Evolutionary conservation across 345 rosid genomes (phyloP).

Genomic region (Linum lewisii): DNA sequence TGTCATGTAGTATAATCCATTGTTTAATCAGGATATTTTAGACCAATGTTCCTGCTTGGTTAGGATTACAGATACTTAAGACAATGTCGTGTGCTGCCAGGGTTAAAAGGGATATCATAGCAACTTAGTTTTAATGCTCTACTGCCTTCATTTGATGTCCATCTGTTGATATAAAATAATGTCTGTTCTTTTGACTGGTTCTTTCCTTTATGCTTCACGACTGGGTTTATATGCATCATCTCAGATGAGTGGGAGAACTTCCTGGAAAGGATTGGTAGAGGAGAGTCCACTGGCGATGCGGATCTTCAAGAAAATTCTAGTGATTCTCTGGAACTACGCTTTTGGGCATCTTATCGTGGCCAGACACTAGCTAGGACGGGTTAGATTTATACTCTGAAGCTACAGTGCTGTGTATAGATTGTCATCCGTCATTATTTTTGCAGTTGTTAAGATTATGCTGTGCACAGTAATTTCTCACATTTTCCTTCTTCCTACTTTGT

Average conservation of each 20-base stretch:
- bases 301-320: constrained; percentile 69
- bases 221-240: not conserved
- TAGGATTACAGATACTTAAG: too few species aligned
- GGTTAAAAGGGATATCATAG: not conserved
- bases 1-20: too few species aligned
- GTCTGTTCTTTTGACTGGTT: not conserved
- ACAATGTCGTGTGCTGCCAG: too few species aligned
- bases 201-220: constrained; percentile 8
- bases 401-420: not conserved
- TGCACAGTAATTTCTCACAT: constrained; percentile 1
- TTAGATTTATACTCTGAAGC: constrained; percentile 18
- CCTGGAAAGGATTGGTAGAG: constrained; percentile 82
- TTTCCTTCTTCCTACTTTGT: constrained; percentile 11
- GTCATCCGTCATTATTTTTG: too few species aligned
- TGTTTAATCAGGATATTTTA: too few species aligned
- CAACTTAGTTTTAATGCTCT: not conserved
- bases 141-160: not conserved
- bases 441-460: not conserved
- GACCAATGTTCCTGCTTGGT: too few species aligned
- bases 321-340: constrained; percentile 90
- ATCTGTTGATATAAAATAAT: too few species aligned
- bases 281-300: constrained; percentile 48
- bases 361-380: constrained; percentile 98
- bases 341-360: constrained; percentile 97
- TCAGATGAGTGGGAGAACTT: constrained; percentile 99